These are phyloP conservation scores for Saprolegnia parasitica DNA, from an alignment of 352 stramenopile species.

Conservation along the genomic window DNA sequence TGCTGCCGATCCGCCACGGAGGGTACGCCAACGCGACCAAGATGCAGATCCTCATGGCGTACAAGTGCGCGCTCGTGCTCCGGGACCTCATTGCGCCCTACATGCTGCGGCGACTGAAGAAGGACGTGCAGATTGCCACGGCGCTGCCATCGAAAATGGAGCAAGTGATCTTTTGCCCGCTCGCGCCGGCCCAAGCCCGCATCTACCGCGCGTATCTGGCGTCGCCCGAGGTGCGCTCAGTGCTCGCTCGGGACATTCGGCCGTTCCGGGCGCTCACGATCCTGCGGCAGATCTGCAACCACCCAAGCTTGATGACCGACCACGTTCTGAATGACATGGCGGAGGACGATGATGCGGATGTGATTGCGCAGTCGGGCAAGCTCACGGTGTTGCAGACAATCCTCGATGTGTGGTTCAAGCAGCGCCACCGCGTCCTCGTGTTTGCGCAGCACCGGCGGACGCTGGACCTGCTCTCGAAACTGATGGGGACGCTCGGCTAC, in stretches of 20 bases:
- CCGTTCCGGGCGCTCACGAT: constrained; percentile 91
- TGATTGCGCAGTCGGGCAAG: constrained; percentile 90
- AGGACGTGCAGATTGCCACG: constrained; percentile 89
- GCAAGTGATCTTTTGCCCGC: constrained; percentile 96
- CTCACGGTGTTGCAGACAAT: constrained; percentile 95
- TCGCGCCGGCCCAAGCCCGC: constrained; percentile 84
- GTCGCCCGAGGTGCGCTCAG: constrained; percentile 90
- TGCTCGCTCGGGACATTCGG: constrained; percentile 75
- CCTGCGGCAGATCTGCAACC: constrained; percentile 98
- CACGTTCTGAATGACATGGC: constrained; percentile 63
- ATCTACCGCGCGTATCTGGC: constrained; percentile 91
- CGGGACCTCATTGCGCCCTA: constrained; percentile 97
- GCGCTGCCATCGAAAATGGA: constrained; percentile 97
- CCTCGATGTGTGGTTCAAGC: constrained; percentile 90
- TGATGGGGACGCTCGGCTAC: constrained; percentile 81
- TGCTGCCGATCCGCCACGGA: constrained; percentile 93
- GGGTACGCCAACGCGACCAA: constrained; percentile 89
- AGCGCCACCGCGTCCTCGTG: constrained; percentile 95
- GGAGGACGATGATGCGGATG: constrained; percentile 2
- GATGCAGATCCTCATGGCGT: constrained; percentile 95
- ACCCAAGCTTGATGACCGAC: constrained; percentile 75
- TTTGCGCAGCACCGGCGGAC: constrained; percentile 97
- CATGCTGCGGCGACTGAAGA: constrained; percentile 93
- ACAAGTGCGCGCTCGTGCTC: constrained; percentile 94
- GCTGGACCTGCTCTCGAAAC: constrained; percentile 96